Conservation (phyloP, 2,329 filamentous ascomycete genomes). For the Trichoderma hamatum region DNA sequence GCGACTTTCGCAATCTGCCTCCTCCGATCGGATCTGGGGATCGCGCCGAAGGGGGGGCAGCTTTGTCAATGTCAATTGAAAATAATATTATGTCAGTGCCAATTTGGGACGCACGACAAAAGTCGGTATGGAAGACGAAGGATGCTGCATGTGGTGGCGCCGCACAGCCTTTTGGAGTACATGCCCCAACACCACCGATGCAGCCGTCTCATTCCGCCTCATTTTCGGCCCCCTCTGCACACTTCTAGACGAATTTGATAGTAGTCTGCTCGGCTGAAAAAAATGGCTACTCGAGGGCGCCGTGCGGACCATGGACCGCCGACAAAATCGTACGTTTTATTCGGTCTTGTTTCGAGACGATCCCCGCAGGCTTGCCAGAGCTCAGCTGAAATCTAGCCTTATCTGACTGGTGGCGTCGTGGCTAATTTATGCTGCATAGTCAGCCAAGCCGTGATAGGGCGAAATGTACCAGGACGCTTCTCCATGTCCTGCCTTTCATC, state of each 20-base stretch:
- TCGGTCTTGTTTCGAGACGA: constrained; percentile 17
- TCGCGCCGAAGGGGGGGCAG: not conserved
- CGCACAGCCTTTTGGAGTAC: not conserved
- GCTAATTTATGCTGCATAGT: constrained; percentile 17
- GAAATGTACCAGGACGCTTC: constrained; percentile 7
- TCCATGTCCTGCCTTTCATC: constrained; percentile 1
- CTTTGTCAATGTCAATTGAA: not conserved
- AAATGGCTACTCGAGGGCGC: constrained; percentile 4
- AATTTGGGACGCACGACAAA: constrained; percentile 13
- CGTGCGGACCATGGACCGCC: not conserved
- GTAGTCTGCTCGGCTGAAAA: not conserved
- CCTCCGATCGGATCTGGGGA: constrained; percentile 22
- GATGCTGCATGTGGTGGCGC: not conserved
- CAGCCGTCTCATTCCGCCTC: not conserved
- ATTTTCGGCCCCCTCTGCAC: not conserved
- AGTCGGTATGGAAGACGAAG: constrained; percentile 9
- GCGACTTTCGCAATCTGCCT: constrained; percentile 9
- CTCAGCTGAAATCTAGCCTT: constrained; percentile 24
- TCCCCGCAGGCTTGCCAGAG: constrained; percentile 17
- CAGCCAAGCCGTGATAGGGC: not conserved
- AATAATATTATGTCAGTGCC: not conserved
- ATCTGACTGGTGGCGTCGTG: constrained; percentile 21
- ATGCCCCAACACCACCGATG: not conserved
- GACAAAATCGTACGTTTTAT: constrained; percentile 6
- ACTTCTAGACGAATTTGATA: not conserved